Base-by-base conservation (phyloP, 257 asterid genomes). In the Catharanthus roseus region DNA sequence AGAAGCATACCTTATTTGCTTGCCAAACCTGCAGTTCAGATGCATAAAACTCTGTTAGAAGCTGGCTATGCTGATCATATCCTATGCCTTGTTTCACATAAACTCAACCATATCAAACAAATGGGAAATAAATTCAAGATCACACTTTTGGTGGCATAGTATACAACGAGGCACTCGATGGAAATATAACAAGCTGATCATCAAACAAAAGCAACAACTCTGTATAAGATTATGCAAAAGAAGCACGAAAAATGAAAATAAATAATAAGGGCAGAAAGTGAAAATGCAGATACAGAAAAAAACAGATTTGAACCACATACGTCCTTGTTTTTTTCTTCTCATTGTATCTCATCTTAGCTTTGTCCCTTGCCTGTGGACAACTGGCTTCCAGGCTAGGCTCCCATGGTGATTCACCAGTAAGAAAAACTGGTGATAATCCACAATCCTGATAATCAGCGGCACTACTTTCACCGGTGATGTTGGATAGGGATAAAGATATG, bases 1-100 rank as follows among this genome's bases (percentile, higher is more conserved):
- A 16, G 98, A 93, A 38, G 90, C 96, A 74, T 93, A 90, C 69
- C 98, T 79, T 78, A 93, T 93, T 74, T 93, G 93, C 74, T 93
- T 93, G 8, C 91, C 98, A 54, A 86, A 93, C 82, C 98, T 93
- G 70, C 66, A 68, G 47, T 47, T 57, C 62, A 72, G 66, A 77
- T 34, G 26, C 36, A 68, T 5, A 50, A 39, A 51, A 16, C 3
- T 24, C 34, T 45, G 41, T 67, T 2, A 9, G 28, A 57, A 34
- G n/a, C 21, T 10, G 29, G 6, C 13, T 5, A 31, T 31, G 18
- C 1, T 38, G 3, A 38, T 38, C n/a, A n/a, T n/a, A n/a, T 42
- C 49, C 11, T 9, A 9, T 42, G 49, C 15, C 0, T 8, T 9
- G 13, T 42, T 42, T 42, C 49, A 42, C 49, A 5, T 42, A 42